Conservation (phyloP, 176 grass and related monocot genomes). For the Paspalum notatum region DNA sequence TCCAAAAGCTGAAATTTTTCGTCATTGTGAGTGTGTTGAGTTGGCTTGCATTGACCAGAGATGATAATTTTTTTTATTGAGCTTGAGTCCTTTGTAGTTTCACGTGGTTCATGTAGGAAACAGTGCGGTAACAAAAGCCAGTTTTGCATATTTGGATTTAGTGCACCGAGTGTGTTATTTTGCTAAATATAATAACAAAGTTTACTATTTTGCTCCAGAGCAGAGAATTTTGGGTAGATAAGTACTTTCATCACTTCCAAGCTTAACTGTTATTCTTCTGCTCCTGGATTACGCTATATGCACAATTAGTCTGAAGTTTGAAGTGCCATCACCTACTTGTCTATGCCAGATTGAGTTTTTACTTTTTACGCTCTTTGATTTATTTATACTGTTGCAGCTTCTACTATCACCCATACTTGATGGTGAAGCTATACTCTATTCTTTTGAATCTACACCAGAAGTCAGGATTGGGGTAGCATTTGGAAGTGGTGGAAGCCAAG, state of each 20-base stretch:
- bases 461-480: slow-evolving; percentile 92
- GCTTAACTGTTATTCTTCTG: not conserved
- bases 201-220: not conserved
- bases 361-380: slow-evolving; percentile 20
- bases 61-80: not conserved
- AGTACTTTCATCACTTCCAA: not conserved
- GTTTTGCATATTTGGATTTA: not conserved
- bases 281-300: not conserved
- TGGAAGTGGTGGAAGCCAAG: slow-evolving; percentile 85
- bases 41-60: not conserved
- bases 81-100: slow-evolving; percentile 10
- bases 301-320: not conserved
- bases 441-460: slow-evolving; percentile 90
- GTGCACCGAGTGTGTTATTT: not conserved
- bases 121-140: slow-evolving; percentile 3
- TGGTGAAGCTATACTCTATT: slow-evolving; percentile 94
- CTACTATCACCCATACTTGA: slow-evolving; percentile 93
- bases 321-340: not conserved
- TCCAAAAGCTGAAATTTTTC: not conserved
- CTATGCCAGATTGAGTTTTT: slow-evolving; percentile 27
- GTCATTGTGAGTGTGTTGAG: slow-evolving; percentile 13
- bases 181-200: not conserved
- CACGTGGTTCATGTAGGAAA: slow-evolving; percentile 4
- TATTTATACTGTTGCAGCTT: slow-evolving; percentile 61
- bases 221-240: not conserved